phyloP scores from a whole-genome alignment of 257 asterid species.

The Sherardia arvensis region DNA sequence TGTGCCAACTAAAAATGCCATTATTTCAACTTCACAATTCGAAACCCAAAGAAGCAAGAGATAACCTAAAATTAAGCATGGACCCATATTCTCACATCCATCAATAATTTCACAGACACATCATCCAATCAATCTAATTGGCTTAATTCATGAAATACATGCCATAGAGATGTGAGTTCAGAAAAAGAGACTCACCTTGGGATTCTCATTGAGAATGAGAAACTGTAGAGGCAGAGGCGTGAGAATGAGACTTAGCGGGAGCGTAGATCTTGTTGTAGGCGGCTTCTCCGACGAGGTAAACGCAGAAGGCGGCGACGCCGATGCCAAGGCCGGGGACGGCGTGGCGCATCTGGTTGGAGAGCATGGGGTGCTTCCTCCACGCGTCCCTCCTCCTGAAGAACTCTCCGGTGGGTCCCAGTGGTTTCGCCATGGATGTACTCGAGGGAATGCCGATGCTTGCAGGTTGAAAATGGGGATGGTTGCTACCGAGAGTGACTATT shows the following conservation, averaged over 20 bases:
- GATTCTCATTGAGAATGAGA: slow-evolving; percentile 44
- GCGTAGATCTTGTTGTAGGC: slow-evolving; percentile 44
- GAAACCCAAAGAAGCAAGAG: too few relatives aligned
- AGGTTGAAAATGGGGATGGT: too few relatives aligned
- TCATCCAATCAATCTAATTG: background rate
- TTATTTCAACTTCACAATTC: too few relatives aligned
- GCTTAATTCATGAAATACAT: background rate
- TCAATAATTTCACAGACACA: background rate
- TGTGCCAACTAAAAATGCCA: too few relatives aligned
- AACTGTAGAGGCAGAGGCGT: slow-evolving; percentile 27
- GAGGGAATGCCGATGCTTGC: too few relatives aligned
- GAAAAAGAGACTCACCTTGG: slow-evolving; percentile 6
- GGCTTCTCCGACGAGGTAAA: slow-evolving; percentile 44
- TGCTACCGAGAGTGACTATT: too few relatives aligned
- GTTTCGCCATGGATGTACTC: too few relatives aligned
- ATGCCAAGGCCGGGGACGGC: slow-evolving; percentile 91
- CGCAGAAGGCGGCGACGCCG: slow-evolving; percentile 71
- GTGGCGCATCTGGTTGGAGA: slow-evolving; percentile 78
- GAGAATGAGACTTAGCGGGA: slow-evolving; percentile 49
- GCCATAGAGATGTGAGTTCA: too few relatives aligned
- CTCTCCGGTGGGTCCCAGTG: too few relatives aligned
- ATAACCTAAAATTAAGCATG: background rate
- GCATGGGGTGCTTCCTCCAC: slow-evolving; percentile 96
- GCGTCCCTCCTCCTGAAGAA: too few relatives aligned
- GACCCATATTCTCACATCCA: background rate